Evolutionary conservation across 345 rosid genomes (phyloP).

Genomic region (Pistacia vera): DNA sequence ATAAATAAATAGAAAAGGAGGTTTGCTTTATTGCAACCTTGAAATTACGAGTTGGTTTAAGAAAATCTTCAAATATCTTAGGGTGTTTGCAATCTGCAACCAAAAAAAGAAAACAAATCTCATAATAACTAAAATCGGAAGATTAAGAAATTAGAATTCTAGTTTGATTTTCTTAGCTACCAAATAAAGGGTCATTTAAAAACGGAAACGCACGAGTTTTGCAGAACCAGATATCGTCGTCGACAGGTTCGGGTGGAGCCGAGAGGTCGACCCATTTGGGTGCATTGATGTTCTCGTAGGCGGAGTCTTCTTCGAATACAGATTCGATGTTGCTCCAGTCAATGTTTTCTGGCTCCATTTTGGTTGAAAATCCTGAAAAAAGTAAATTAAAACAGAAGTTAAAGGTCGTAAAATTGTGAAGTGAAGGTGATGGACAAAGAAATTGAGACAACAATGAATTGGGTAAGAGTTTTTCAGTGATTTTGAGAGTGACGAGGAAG

Average conservation of each 20-base stretch:
- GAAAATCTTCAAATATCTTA: conserved; percentile 19
- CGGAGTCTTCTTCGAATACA: conserved; percentile 22
- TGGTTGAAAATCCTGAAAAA: background rate
- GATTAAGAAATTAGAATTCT: too few relatives aligned
- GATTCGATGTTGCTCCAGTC: conserved; percentile 32
- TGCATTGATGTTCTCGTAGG: conserved; percentile 29
- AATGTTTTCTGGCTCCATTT: conserved; percentile 28
- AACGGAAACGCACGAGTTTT: conserved; percentile 15
- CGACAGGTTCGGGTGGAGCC: conserved; percentile 5
- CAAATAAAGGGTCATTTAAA: background rate
- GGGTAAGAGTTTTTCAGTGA: too few relatives aligned
- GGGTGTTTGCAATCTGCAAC: conserved; percentile 34
- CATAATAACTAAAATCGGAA: background rate
- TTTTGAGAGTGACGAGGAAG: too few relatives aligned
- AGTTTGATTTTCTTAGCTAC: conserved; percentile 11
- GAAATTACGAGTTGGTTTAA: conserved; percentile 17
- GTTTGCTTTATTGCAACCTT: background rate
- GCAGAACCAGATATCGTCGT: conserved; percentile 33
- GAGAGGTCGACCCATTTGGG: conserved; percentile 38
- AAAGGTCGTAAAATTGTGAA: background rate
- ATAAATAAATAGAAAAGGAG: too few relatives aligned
- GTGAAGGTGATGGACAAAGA: too few relatives aligned
- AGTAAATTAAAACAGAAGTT: background rate
- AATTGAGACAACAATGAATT: too few relatives aligned
- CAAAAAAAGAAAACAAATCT: background rate